These are phyloP conservation scores for Trichosporon sp. DNA, from an alignment of 1,284 basidiomycete genomes.

Conservation along the genomic window DNA sequence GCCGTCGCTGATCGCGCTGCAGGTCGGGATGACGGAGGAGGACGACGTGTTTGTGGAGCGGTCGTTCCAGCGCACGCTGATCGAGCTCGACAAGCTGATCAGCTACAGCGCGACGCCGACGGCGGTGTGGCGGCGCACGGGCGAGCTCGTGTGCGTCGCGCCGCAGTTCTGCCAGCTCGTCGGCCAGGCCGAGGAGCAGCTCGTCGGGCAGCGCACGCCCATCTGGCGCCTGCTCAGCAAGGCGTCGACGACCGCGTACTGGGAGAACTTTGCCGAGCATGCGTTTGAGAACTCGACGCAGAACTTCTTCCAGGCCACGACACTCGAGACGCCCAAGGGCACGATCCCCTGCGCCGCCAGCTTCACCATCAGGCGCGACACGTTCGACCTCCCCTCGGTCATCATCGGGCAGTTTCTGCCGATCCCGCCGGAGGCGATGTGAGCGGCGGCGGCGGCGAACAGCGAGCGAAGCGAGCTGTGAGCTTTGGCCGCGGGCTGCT, in stretches of 20 bases:
- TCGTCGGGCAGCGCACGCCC: constrained; percentile 70
- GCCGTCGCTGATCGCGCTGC: constrained; percentile 89
- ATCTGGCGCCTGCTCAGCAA: constrained; percentile 91
- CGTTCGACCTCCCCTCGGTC: constrained; percentile 61
- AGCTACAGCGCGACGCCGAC: constrained; percentile 98
- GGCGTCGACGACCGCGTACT: constrained; percentile 86
- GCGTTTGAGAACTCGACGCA: constrained; percentile 94
- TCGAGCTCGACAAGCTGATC: constrained; percentile 94
- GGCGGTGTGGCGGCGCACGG: constrained; percentile 96
- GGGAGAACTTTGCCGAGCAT: constrained; percentile 89
- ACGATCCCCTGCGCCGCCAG: constrained; percentile 69
- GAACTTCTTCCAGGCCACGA: constrained; percentile 87
- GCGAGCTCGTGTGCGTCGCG: constrained; percentile 93
- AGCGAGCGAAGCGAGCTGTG: neutral
- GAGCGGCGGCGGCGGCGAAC: neutral
- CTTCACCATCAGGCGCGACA: constrained; percentile 84
- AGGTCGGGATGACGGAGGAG: constrained; percentile 87
- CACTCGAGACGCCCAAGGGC: constrained; percentile 51
- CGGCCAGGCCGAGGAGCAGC: constrained; percentile 77
- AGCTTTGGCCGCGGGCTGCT: neutral
- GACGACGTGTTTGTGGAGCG: constrained; percentile 94
- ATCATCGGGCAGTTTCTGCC: constrained; percentile 64
- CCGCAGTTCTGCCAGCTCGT: constrained; percentile 94
- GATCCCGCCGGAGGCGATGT: constrained; percentile 28
- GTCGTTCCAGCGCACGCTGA: constrained; percentile 86